Evolutionary conservation across 345 rosid species (phyloP).

Genomic region (Acer campestre): DNA sequence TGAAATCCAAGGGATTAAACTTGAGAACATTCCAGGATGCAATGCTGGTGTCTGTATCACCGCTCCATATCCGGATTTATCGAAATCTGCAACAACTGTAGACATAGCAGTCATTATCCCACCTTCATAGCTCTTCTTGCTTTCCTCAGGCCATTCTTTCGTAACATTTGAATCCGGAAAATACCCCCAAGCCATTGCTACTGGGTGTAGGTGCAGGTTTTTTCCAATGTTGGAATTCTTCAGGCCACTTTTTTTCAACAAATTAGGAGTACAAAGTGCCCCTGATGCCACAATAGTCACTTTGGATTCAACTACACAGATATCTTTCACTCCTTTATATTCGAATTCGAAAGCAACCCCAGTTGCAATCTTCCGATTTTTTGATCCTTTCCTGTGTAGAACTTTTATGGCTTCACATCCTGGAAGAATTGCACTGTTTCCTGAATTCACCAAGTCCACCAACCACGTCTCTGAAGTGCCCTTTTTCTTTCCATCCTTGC

Average conservation of each 20-base stretch:
- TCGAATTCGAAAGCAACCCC: constrained; percentile 60
- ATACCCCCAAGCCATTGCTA: constrained; percentile 88
- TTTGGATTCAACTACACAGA: constrained; percentile 57
- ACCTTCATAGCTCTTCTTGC: constrained; percentile 73
- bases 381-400: constrained; percentile 36
- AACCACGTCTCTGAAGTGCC: constrained; percentile 90
- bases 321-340: constrained; percentile 37
- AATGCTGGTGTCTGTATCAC: constrained; percentile 77
- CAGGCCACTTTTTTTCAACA: constrained; percentile 63
- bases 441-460: constrained; percentile 68
- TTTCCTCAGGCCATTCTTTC: constrained; percentile 44
- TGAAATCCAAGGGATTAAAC: constrained; percentile 72
- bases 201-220: constrained; percentile 77
- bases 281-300: constrained; percentile 74
- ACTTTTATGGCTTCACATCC: constrained; percentile 62
- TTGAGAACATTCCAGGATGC: constrained; percentile 85
- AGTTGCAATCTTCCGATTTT: constrained; percentile 37
- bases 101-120: constrained; percentile 92
- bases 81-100: constrained; percentile 33
- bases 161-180: constrained; percentile 41
- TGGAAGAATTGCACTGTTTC: constrained; percentile 70
- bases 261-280: constrained; percentile 63
- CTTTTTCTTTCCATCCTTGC: constrained; percentile 78
- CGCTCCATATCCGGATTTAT: constrained; percentile 57
- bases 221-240: constrained; percentile 66